Base-by-base conservation (phyloP, 1,284 basidiomycete genomes). In the Cutaneotrichosporon curvatum region DNA sequence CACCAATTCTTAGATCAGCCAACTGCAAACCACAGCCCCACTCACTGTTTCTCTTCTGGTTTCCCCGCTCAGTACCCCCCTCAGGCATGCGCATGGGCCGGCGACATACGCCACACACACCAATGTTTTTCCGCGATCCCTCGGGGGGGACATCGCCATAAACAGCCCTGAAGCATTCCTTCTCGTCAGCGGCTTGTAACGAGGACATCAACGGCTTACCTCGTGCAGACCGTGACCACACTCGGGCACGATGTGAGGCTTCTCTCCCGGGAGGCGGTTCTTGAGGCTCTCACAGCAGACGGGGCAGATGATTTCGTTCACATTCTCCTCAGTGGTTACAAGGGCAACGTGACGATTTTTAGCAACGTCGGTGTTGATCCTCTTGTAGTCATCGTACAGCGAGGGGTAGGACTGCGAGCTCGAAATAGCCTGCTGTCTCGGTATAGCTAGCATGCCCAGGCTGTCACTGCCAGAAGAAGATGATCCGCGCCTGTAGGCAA, bases 211-310 rank as follows among this genome's bases (percentile, higher is more conserved):
- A n/a, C n/a, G n/a, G 74, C 80, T 64, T 56, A 87, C 88, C 75
- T 95, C 85, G 72, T 95, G 94, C 20, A 98, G 79, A 10, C 87
- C 85, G 73, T 98, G 94, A n/a, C 94, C 91, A 61, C 94, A 98
- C 62, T 89, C 84, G 23, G 94, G 94, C 21, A 95, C 84, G 48
- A 98, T 85, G 64, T 96, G 91, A 2, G 92, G 88, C 67, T 94
- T 96, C 74, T 98, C 94, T 15, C 94, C 92, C 0, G 83, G 87
- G 18, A 90, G 75, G 55, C 71, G 51, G 40, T 58, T 72, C 0
- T 60, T 62, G 48, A 73, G 47, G 39, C 63, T 65, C 48, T 72
- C 71, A 14, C 66, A 64, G 50, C 72, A 73, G 14, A 73, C 61
- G 0, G 71, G 70, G 38, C 72, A 73, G 37, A 68, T 62, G 20